phyloP scores from a whole-genome alignment of 75 land plant genomes.

The Cunninghamia lanceolata region DNA sequence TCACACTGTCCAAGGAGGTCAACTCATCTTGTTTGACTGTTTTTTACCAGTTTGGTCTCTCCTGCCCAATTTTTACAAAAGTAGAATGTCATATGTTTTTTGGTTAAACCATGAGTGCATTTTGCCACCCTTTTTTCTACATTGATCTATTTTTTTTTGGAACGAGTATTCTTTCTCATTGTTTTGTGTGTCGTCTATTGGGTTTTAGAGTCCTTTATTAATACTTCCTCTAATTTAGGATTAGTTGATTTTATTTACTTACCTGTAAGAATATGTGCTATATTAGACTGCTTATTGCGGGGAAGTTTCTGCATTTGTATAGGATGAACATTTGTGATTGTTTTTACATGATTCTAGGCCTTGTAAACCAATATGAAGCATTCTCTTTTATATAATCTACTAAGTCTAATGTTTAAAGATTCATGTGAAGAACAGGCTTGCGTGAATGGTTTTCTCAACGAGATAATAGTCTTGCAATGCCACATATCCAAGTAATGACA shows the following conservation, averaged over 20 bases:
- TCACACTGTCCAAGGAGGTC: too few species aligned
- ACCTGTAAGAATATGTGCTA: neutral
- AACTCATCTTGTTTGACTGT: too few species aligned
- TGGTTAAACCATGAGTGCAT: neutral
- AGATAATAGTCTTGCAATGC: conserved; percentile 56
- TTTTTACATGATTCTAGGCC: neutral
- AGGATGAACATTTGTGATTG: neutral
- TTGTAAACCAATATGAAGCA: neutral
- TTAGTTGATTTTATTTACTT: neutral
- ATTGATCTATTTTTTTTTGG: neutral
- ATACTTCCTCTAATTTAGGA: neutral
- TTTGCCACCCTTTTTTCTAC: neutral
- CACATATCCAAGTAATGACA: conserved; percentile 69
- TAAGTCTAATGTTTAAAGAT: neutral
- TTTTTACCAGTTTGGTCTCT: too few species aligned
- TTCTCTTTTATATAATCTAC: neutral
- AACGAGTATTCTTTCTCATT: neutral
- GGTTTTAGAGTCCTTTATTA: neutral
- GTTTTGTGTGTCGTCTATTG: neutral
- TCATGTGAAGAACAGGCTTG: conserved; percentile 45
- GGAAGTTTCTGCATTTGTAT: neutral
- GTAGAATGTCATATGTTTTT: too few species aligned
- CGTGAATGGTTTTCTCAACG: conserved; percentile 89
- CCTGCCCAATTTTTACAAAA: too few species aligned
- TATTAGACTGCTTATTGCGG: neutral